phyloP scores from a whole-genome alignment of 371 early-diverging fungal genomes.

The Syncephalis plumigaleata region DNA sequence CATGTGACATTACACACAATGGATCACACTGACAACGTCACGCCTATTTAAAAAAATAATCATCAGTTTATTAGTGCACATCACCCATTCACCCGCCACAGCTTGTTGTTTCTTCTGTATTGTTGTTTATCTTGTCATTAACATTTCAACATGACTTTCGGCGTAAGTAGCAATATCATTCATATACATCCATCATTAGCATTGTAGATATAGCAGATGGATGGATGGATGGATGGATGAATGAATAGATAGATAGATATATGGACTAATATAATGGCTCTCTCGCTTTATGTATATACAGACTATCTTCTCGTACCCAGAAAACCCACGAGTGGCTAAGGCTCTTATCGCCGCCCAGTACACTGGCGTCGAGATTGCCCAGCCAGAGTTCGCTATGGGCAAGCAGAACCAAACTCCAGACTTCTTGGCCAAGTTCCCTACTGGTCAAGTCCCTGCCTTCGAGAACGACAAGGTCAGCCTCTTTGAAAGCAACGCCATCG shows the following conservation, averaged over 20 bases:
- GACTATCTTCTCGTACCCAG: slow-evolving; percentile 26
- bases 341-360: slow-evolving; percentile 61
- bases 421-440: slow-evolving; percentile 59
- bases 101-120: too few species aligned
- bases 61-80: too few species aligned
- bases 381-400: slow-evolving; percentile 42
- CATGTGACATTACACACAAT: too few species aligned
- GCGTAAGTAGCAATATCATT: background rate
- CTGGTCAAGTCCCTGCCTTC: slow-evolving; percentile 43
- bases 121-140: background rate
- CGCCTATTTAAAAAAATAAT: too few species aligned
- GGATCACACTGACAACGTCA: too few species aligned
- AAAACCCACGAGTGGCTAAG: slow-evolving; percentile 36
- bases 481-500: slow-evolving; percentile 69
- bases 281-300: slow-evolving; percentile 4
- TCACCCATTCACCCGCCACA: too few species aligned
- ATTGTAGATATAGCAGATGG: background rate
- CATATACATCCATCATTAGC: background rate
- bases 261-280: background rate
- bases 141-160: slow-evolving; percentile 1
- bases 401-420: slow-evolving; percentile 55
- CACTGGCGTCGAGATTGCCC: slow-evolving; percentile 50
- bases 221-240: background rate
- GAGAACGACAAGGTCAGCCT: slow-evolving; percentile 51
- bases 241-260: background rate